A percentile compares a stretch with the other conserved stretches of the same genome.
Conservation (phyloP, 352 stramenopile genomes). For the Saprolegnia diclina region DNA sequence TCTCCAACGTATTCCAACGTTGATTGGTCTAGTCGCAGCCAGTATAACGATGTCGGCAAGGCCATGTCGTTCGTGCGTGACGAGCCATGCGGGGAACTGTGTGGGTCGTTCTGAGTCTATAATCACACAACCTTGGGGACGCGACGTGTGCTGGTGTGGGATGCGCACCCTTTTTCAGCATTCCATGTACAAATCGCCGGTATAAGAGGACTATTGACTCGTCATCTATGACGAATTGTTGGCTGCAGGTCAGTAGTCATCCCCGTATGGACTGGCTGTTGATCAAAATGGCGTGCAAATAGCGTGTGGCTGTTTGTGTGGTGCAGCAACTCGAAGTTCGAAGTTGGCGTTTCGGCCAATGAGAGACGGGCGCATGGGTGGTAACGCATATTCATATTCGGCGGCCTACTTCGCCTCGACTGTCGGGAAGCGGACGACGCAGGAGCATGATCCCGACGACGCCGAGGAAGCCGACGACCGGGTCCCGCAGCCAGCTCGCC, state of each 20-base stretch:
- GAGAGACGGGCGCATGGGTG: background rate
- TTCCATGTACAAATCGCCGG: background rate
- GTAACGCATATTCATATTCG: background rate
- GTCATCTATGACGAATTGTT: too few species aligned
- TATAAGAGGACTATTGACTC: background rate
- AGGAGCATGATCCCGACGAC: background rate
- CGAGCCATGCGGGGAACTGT: too few species aligned
- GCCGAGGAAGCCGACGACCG: background rate
- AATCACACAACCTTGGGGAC: background rate
- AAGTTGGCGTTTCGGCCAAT: background rate
- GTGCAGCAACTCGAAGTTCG: background rate
- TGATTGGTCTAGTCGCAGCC: too few species aligned
- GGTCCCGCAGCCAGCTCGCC: background rate
- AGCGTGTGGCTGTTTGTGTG: background rate
- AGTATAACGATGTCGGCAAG: too few species aligned
- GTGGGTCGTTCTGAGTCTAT: too few species aligned
- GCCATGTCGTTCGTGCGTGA: too few species aligned
- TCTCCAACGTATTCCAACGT: too few species aligned
- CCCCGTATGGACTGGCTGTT: too few species aligned
- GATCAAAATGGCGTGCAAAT: background rate
- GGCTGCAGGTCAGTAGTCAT: too few species aligned
- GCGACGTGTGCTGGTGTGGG: too few species aligned
- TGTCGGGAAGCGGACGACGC: background rate
- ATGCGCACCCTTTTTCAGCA: background rate
- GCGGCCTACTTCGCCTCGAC: background rate